These are phyloP conservation scores for Coemansia sp. DNA, from an alignment of 192 early-diverging fungal genomes.

Conservation along the genomic window DNA sequence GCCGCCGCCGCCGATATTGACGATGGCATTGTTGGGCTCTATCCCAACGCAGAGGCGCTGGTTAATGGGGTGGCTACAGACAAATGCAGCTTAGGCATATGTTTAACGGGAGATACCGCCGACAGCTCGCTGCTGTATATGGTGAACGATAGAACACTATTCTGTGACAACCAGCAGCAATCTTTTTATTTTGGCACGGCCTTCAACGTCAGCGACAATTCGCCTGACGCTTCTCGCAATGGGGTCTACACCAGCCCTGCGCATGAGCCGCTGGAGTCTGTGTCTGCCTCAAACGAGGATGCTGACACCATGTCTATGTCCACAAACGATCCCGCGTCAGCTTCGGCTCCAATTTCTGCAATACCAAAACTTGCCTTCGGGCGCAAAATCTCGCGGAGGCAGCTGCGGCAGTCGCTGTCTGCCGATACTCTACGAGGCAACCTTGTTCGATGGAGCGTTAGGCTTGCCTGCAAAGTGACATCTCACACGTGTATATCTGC, in stretches of 20 bases:
- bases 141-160: not conserved
- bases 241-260: not conserved
- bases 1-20: not conserved
- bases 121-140: not conserved
- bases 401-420: slow-evolving; percentile 23
- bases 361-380: not conserved
- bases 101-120: not conserved
- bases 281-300: not conserved
- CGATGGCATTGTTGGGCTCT: not conserved
- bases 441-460: slow-evolving; percentile 23
- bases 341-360: not conserved
- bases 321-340: not conserved
- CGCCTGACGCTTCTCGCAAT: not conserved
- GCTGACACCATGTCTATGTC: too few species aligned
- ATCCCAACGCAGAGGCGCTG: not conserved
- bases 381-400: slow-evolving; percentile 29
- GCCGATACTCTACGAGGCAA: slow-evolving; percentile 27
- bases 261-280: not conserved
- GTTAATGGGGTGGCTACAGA: not conserved
- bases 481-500: slow-evolving; percentile 20
- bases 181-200: not conserved
- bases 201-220: too few species aligned
- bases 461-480: slow-evolving; percentile 12
- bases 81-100: not conserved
- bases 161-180: not conserved